Base-by-base conservation (phyloP, 352 stramenopile genomes). In the Phytophthora foliorum region DNA sequence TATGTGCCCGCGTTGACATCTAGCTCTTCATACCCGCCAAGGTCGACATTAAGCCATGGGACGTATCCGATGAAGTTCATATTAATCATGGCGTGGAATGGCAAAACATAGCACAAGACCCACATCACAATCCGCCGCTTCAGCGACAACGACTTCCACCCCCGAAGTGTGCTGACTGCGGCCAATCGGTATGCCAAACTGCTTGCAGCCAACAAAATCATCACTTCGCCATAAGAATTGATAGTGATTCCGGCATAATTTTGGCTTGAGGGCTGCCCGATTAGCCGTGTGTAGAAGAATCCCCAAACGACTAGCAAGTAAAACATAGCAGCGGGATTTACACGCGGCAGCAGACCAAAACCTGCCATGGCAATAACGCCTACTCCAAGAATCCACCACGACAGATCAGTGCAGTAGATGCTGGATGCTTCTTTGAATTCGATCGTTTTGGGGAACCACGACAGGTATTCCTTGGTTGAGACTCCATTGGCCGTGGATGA, bases 381-480 rank as follows among this genome's bases (percentile, higher is more conserved):
- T 17, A 84, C 50, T 0, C 64, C 51, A 10, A 95, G 50, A 62
- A 95, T 93, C 49, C 70, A 72, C 86, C 83, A 95, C 19, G 84
- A 91, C 39, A 95, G 66, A 54, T 95, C 88, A 22, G 71, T 82
- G 71, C 88, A 95, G 66, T 82, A 78, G 10, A 24, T 42, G 45
- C 86, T 92, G 3, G 78, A 53, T 13, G 69, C 75, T 31, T 77
- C 57, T 61, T 88, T 69, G 57, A 95, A 95, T 57, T 91, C 80
- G 36, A 95, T 77, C 17, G 81, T 93, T 67, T 94, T 95, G 8
- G 88, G 88, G 64, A 95, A 95, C 86, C 86, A 95, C 7, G 84
- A 91, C 3, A 69, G 19, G 51, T 84, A 94, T 49, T 75, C 67
- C 7, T 73, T 65, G 2, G 74, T 78, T 0, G 75, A 77, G 27